phyloP scores from a whole-genome alignment of 2,329 filamentous ascomycete species.

The Cercospora sp. region DNA sequence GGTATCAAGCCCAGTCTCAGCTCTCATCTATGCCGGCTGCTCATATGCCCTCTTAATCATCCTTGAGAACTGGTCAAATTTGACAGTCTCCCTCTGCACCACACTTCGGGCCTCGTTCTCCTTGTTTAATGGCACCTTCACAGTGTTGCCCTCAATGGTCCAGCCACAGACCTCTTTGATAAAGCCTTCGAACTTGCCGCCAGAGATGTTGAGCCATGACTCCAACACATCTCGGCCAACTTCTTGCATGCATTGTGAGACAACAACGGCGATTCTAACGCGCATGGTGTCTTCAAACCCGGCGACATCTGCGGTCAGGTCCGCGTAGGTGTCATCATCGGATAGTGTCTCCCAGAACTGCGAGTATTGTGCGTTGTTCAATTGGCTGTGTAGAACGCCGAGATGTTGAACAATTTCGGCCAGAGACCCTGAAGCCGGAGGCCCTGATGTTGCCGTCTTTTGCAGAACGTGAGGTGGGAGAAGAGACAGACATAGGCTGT shows the following conservation, averaged over 20 bases:
- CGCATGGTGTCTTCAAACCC: constrained; percentile 95
- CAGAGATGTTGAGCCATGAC: constrained; percentile 52
- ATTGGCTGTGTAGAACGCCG: constrained; percentile 77
- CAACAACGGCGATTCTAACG: constrained; percentile 81
- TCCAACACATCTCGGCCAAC: constrained; percentile 56
- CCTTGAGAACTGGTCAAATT: constrained; percentile 79
- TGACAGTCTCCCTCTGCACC: constrained; percentile 92
- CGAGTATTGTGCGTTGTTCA: constrained; percentile 86
- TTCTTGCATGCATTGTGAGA: constrained; percentile 82
- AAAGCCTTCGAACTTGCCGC: constrained; percentile 52
- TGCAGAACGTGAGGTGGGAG: constrained; percentile 80
- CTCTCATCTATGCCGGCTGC: constrained; percentile 58
- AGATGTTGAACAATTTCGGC: constrained; percentile 91
- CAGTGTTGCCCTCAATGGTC: constrained; percentile 67
- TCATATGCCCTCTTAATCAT: constrained; percentile 85
- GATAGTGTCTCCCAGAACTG: constrained; percentile 92
- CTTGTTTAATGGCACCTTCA: constrained; percentile 85
- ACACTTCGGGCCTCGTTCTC: constrained; percentile 97
- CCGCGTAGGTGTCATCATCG: constrained; percentile 91
- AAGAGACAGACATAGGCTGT: constrained; percentile 89
- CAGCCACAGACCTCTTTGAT: constrained; percentile 68
- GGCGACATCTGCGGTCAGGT: constrained; percentile 88
- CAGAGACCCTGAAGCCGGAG: constrained; percentile 62
- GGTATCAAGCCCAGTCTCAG: constrained; percentile 4
- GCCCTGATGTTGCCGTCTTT: constrained; percentile 47